phyloP scores from a whole-genome alignment of 768 basidiomycete genomes.

The Naganishia vaughanmartiniae region DNA sequence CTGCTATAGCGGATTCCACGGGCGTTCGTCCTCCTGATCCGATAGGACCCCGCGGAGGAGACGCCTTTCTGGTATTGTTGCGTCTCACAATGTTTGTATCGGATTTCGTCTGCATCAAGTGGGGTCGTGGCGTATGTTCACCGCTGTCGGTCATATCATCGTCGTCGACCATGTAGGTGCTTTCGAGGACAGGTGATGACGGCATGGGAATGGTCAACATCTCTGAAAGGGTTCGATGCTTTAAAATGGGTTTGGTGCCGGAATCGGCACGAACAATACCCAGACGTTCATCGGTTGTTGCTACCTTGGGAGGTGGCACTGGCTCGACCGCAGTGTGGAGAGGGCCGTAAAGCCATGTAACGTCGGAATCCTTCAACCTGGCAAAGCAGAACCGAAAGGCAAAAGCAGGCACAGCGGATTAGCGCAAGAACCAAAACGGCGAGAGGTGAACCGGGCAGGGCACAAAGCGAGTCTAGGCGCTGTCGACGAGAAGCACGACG shows the following conservation, averaged over 20 bases:
- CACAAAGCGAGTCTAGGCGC: too few species aligned
- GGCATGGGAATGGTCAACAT: slow-evolving; percentile 75
- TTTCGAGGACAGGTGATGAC: slow-evolving; percentile 62
- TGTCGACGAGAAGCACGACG: too few species aligned
- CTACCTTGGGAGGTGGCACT: slow-evolving; percentile 64
- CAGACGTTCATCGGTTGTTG: slow-evolving; percentile 58
- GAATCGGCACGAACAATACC: slow-evolving; percentile 54
- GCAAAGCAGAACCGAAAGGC: not conserved
- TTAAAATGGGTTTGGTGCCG: slow-evolving; percentile 78
- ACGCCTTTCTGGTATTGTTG: slow-evolving; percentile 59
- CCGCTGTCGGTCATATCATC: slow-evolving; percentile 53
- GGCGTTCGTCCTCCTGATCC: slow-evolving; percentile 39
- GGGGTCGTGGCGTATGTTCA: slow-evolving; percentile 56
- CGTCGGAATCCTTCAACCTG: slow-evolving; percentile 99
- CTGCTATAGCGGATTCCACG: slow-evolving; percentile 14
- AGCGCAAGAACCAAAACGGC: not conserved
- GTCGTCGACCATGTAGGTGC: slow-evolving; percentile 35
- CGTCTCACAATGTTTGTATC: slow-evolving; percentile 71
- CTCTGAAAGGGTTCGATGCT: slow-evolving; percentile 88
- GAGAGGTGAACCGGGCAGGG: not conserved
- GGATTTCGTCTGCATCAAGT: slow-evolving; percentile 76
- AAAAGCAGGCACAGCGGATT: not conserved
- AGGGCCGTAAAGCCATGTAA: slow-evolving; percentile 98
- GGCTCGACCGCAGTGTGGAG: slow-evolving; percentile 90
- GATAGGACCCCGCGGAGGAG: slow-evolving; percentile 65